These are phyloP conservation scores for Erodium texanum DNA, from an alignment of 441 rosid species.

Conservation along the genomic window DNA sequence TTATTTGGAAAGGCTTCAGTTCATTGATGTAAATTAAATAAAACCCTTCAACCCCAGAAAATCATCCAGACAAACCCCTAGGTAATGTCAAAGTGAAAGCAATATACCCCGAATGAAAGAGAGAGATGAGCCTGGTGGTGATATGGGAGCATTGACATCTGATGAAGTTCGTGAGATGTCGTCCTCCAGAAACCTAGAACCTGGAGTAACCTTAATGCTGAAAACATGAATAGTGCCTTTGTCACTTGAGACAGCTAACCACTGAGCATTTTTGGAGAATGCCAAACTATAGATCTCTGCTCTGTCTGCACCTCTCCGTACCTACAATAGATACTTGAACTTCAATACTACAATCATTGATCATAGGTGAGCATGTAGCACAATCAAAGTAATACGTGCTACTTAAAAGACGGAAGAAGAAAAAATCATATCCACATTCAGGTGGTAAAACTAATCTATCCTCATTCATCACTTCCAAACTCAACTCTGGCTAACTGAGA, in stretches of 20 bases:
- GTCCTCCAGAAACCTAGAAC: not conserved
- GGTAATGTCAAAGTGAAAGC: not conserved
- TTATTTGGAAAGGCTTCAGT: not conserved
- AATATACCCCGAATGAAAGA: conserved; percentile 75
- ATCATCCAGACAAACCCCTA: not conserved
- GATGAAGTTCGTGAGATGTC: not conserved
- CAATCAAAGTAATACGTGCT: not conserved
- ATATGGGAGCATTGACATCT: conserved; percentile 44
- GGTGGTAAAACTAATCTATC: not conserved
- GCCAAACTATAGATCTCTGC: conserved; percentile 80
- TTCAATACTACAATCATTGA: not conserved
- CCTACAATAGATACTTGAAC: conserved; percentile 32
- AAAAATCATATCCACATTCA: not conserved
- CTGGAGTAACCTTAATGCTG: conserved; percentile 64
- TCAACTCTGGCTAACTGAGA: not conserved
- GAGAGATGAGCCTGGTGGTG: conserved; percentile 71
- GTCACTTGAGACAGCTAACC: conserved; percentile 85
- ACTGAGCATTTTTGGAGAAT: conserved; percentile 62
- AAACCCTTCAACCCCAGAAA: not conserved
- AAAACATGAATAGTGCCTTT: conserved; percentile 83
- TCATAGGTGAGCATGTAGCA: not conserved
- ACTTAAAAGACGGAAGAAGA: not conserved
- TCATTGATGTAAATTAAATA: not conserved
- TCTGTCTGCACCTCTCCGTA: conserved; percentile 78
- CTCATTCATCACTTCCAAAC: not conserved